Evolutionary conservation across 345 rosid species (phyloP), one percentile per base, ranked within the genome.

Genomic region (Lepidium sativum): DNA sequence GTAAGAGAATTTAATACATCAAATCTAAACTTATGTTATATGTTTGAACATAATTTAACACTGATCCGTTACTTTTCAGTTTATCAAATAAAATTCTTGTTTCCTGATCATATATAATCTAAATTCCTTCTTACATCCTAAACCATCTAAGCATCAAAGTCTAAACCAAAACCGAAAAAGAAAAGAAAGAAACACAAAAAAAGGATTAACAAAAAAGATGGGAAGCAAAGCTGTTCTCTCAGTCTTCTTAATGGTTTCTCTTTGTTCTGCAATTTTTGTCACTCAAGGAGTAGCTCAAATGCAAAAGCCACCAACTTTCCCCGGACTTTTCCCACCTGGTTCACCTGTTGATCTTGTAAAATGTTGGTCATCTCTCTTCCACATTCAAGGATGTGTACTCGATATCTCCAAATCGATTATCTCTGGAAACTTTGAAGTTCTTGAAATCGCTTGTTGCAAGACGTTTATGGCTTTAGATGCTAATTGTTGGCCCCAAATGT

Each of bases 401-500:
- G 59, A 69, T n/a, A 69, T 68, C 42, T 29, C 56, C 8, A 58
- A 9, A 31, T 58, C 73, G 4, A 39, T 69, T 17, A 49, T 60
- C 29, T 57, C 66, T 1, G 58, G 58, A 8, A 59, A 68, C 0
- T 57, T 68, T 0, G 13, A 44, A 18, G 31, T 48, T 6, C 23
- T 68, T 5, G 59, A 51, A 37, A 25, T 21, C 6, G 33, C 69
- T 1, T 70, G 69, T 47, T 70, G 75, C 58, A 70, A 70, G 27
- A 63, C 32, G 25, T 44, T 70, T 35, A 29, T 10, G 8, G 11
- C 18, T 16, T 23, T 71, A 12, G 68, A 61, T 44, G 48, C n/a
- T 0, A 71, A 55, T 10, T 71, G 75, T 63, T 71, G 69, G 65
- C 54, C 74, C 2, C 58, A 54, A 27, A 71, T 63, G 64, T 63